Conservation (phyloP, 345 rosid species). For the Corymbia maculata region DNA sequence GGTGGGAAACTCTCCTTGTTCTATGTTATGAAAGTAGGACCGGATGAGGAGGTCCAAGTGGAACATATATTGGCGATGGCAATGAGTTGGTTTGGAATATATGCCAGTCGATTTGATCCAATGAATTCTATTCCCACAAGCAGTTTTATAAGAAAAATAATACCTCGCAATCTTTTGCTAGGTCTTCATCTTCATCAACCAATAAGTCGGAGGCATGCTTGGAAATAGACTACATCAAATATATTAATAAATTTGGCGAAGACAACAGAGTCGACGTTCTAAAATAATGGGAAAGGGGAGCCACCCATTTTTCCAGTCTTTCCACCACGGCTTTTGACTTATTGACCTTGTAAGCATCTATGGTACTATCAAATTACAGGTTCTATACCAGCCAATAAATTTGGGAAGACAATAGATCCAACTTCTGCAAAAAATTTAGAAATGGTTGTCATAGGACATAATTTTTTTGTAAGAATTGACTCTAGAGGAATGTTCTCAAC, state of each 20-base stretch:
- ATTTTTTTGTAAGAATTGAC: neutral
- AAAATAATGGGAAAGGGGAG: neutral
- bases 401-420: neutral
- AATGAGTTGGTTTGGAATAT: neutral
- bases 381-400: neutral
- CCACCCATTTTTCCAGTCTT: neutral
- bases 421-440: no score
- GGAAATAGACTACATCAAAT: neutral
- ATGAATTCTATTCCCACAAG: neutral
- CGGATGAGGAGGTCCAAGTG: neutral
- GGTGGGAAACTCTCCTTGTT: neutral
- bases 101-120: neutral
- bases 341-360: neutral
- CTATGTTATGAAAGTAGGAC: neutral
- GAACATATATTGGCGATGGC: neutral
- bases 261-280: neutral
- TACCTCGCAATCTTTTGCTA: neutral
- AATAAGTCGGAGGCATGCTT: no score
- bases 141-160: neutral
- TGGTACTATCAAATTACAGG: neutral
- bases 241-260: neutral
- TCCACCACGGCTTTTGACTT: neutral
- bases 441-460: rapidly evolving
- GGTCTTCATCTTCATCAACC: neutral
- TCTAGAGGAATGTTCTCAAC: neutral